Evolutionary conservation across 2,329 filamentous ascomycete genomes (phyloP), one percentile per base, ranked within the genome.

Genomic region (Canariomyces notabilis): DNA sequence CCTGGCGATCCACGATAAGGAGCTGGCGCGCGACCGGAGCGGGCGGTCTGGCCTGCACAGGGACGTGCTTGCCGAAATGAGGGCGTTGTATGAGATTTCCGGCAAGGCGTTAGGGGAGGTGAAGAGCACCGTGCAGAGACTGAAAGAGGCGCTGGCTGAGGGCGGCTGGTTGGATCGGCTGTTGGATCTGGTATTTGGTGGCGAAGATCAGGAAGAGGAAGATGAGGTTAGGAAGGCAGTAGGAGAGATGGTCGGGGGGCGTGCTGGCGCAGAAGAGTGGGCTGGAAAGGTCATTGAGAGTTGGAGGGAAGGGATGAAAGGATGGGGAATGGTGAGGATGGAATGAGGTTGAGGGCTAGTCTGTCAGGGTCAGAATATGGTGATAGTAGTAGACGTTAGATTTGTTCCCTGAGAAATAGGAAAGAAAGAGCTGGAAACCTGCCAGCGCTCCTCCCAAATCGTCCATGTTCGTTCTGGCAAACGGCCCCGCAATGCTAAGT

Each of bases 91-190:
- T 4, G 52, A 53, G 1, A 48, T 61, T 0, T 60, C 60, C 0
- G 29, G 31, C 0, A 53, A 52, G 34, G 57, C 58, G 12, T 55
- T 65, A 18, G 59, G 44, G 1, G 49, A 57, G 32, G 57, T 66
- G 5, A 66, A 64, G 51, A 51, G 45, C 1, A 61, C 59, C 15
- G 48, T 72, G n/a, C 62, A 62, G 50, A 40, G 44, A 20, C 40
- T 66, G 15, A 64, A 60, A 45, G 58, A 60, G 21, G 51, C 40
- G 14, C 47, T 71, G 5, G 60, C 55, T 11, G 54, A 60, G 20
- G 56, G 59, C 1, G 66, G 65, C 8, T 70, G 67, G 67, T 52
- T 67, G 48, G 69, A 69, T 38, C 57, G 60, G 18, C 38, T 72
- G 11, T 50, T 60, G 31, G 60, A 57, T 11, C 65, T 63, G 64